Percentiles rank a stretch among this genome's conserved stretches.
Evolutionary conservation across 805 yeast genomes (phyloP).

Genomic region (Debaryomyces prosopidis): DNA sequence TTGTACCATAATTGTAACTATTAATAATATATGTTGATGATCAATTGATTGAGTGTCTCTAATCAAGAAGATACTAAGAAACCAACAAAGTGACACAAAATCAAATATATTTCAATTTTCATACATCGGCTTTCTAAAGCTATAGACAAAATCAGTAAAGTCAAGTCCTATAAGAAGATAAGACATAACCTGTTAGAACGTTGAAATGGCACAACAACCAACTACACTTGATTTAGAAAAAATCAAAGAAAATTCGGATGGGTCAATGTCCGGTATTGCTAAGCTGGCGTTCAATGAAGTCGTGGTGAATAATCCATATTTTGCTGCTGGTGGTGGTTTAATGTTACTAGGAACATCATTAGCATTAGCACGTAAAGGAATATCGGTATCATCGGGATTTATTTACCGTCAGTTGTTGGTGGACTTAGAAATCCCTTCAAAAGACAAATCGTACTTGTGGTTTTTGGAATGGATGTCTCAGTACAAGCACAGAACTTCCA

Average conservation of each 20-base stretch:
- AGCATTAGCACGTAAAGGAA: constrained; percentile 72
- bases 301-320: constrained; percentile 80
- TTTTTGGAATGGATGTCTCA: constrained; percentile 95
- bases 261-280: constrained; percentile 34
- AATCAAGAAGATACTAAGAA: background rate
- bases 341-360: constrained; percentile 92
- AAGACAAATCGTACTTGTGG: constrained; percentile 93
- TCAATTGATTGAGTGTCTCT: background rate
- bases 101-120: background rate
- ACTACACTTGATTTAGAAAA: constrained; percentile 32
- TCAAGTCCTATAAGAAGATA: background rate
- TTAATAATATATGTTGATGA: background rate
- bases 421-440: constrained; percentile 89
- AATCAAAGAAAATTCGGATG: constrained; percentile 37
- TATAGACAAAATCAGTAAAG: background rate
- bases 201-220: background rate
- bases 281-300: constrained; percentile 49
- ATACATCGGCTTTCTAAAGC: too few species aligned
- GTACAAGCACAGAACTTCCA: constrained; percentile 68
- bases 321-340: constrained; percentile 97
- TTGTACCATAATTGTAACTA: background rate
- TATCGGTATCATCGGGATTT: constrained; percentile 61
- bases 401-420: constrained; percentile 82
- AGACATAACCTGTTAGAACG: background rate
- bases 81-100: background rate